These are phyloP conservation scores for Sugiyamaella sp. DNA, from an alignment of 1,139 yeast species.

Conservation along the genomic window DNA sequence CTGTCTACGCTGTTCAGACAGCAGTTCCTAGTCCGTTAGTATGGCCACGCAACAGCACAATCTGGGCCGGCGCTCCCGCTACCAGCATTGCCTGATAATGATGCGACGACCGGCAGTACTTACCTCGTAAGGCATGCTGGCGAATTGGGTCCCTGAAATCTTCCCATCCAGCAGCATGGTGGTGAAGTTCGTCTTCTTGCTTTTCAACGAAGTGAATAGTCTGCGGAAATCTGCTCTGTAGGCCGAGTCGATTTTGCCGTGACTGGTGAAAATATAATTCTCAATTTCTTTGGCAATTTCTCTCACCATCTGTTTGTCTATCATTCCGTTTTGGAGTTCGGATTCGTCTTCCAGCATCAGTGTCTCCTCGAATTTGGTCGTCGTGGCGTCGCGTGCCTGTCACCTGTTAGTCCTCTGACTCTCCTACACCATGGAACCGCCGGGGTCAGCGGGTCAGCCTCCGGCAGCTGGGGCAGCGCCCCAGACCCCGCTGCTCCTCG, in stretches of 20 bases:
- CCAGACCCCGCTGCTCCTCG: background rate
- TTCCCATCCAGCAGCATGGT: constrained; percentile 24
- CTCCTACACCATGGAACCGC: no score
- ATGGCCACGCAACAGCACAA: background rate
- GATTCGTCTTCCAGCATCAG: constrained; percentile 15
- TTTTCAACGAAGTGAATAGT: constrained; percentile 29
- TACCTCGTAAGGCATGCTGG: constrained; percentile 27
- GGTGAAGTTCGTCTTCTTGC: constrained; percentile 27
- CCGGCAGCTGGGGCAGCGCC: background rate
- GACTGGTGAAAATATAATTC: constrained; percentile 23
- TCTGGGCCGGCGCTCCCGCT: no score
- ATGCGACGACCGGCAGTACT: background rate
- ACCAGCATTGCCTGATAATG: no score
- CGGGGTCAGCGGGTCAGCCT: no score
- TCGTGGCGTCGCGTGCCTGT: constrained; percentile 30
- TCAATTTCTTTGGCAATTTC: constrained; percentile 29
- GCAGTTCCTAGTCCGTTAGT: constrained; percentile 26
- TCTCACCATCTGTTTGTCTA: constrained; percentile 1
- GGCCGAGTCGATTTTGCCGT: constrained; percentile 23
- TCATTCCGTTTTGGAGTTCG: constrained; percentile 10
- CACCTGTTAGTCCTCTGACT: constrained; percentile 19
- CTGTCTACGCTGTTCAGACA: constrained; percentile 28
- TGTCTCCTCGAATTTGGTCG: constrained; percentile 22
- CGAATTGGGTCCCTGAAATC: constrained; percentile 28
- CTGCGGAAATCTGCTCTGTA: constrained; percentile 31